A percentile compares a stretch with the other conserved stretches of the same genome.
Evolutionary conservation across 2,329 filamentous ascomycete genomes (phyloP).

Genomic region (Venturia pyrina): DNA sequence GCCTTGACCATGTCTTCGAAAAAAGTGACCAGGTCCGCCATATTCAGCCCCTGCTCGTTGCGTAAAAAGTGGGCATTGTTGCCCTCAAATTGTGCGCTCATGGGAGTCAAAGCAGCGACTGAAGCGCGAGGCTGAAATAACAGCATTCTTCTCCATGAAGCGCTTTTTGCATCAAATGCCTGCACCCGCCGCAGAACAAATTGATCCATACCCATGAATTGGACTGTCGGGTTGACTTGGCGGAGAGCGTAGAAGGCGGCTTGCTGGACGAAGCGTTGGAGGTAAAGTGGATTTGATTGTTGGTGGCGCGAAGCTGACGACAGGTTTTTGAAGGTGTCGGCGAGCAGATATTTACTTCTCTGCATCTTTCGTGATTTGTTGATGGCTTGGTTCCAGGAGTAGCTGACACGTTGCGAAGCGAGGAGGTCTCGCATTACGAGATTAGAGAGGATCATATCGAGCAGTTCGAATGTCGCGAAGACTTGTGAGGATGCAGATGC

Average conservation of each 20-base stretch:
- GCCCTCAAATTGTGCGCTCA: not conserved
- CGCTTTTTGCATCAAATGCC: not conserved
- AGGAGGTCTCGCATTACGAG: conserved; percentile 8
- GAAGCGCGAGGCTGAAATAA: conserved; percentile 1
- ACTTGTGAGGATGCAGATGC: not conserved
- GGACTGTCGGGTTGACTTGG: not conserved
- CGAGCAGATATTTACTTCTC: not conserved
- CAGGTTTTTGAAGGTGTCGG: not conserved
- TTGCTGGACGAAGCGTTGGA: conserved; percentile 11
- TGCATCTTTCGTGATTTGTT: not conserved
- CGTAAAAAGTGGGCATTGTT: not conserved
- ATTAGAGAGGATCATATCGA: conserved; percentile 7
- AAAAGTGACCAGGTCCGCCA: conserved; percentile 2
- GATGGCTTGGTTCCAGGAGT: conserved; percentile 1
- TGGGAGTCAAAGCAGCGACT: not conserved
- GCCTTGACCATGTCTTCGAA: not conserved
- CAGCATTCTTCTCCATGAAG: conserved; percentile 2
- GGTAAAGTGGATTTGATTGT: conserved; percentile 2
- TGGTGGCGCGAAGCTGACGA: not conserved
- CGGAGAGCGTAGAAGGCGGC: not conserved
- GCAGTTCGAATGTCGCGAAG: conserved; percentile 4
- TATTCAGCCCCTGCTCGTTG: not conserved
- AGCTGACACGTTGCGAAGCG: conserved; percentile 7
- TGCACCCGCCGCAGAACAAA: not conserved
- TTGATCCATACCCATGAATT: conserved; percentile 3